Evolutionary conservation across 257 asterid genomes (phyloP).

Genomic region (Lavandula angustifolia): DNA sequence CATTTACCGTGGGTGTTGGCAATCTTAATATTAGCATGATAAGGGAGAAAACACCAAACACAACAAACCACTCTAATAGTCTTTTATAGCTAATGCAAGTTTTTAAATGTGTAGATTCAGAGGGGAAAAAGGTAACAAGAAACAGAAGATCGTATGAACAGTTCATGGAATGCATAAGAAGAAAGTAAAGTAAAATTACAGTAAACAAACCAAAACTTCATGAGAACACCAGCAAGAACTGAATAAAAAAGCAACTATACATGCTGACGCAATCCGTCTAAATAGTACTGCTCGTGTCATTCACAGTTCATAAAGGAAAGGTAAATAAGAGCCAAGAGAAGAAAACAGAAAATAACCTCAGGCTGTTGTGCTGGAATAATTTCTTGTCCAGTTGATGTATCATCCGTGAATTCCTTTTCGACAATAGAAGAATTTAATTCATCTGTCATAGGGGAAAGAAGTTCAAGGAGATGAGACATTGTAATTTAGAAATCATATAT

Average conservation of each 20-base stretch:
- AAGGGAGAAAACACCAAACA: neutral
- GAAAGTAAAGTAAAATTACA: neutral
- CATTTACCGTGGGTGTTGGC: slow-evolving; percentile 11
- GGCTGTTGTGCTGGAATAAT: slow-evolving; percentile 37
- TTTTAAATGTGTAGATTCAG: neutral
- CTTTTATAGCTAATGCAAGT: neutral
- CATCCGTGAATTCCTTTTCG: slow-evolving; percentile 37
- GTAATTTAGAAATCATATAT: slow-evolving; percentile 5
- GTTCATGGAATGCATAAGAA: neutral
- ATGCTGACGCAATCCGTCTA: slow-evolving; percentile 13
- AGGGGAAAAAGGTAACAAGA: neutral
- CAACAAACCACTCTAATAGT: neutral
- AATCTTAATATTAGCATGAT: slow-evolving; percentile 6
- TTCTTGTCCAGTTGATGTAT: slow-evolving; percentile 36
- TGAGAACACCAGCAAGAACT: neutral
- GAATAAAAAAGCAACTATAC: neutral
- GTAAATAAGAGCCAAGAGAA: slow-evolving; percentile 21
- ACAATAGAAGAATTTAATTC: slow-evolving; percentile 34
- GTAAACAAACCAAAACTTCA: no score
- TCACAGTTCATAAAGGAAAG: neutral
- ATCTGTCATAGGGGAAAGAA: slow-evolving; percentile 34
- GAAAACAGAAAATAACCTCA: slow-evolving; percentile 49
- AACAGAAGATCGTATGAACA: neutral
- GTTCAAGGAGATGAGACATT: slow-evolving; percentile 14
- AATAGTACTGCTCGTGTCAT: neutral